Percentiles rank a stretch among this genome's conserved stretches.
phyloP scores from a whole-genome alignment of 176 grass and related monocot genomes.

The Aegilops umbellulata region DNA sequence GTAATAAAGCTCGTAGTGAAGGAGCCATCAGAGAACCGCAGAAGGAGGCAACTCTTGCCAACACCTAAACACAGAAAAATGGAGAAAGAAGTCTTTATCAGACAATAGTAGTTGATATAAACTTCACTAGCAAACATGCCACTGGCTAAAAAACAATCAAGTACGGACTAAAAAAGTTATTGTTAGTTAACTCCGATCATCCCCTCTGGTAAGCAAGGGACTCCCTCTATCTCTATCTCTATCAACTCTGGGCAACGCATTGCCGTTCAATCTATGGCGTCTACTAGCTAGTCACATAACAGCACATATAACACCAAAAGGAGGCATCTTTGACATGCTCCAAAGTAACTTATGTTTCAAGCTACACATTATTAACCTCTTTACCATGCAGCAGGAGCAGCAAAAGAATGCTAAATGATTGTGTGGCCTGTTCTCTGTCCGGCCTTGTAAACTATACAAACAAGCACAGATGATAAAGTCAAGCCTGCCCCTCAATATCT shows the following conservation, averaged over 20 bases:
- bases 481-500: neutral
- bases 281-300: neutral
- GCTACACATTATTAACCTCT: neutral
- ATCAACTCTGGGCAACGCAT: neutral
- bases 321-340: neutral
- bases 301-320: neutral
- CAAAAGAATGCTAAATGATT: slow-evolving; percentile 18
- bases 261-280: neutral
- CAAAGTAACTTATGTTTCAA: neutral
- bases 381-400: neutral
- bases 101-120: neutral
- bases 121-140: neutral
- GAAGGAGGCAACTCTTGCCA: slow-evolving; percentile 94
- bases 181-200: neutral
- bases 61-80: slow-evolving; percentile 59
- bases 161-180: neutral
- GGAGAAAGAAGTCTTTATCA: neutral
- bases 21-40: slow-evolving; percentile 94
- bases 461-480: neutral
- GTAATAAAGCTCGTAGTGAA: slow-evolving; percentile 98
- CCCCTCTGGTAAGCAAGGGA: neutral
- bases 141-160: neutral
- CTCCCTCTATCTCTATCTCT: neutral
- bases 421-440: neutral
- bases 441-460: neutral